Conservation (phyloP, 495 filamentous ascomycete species). For the Achaetomiella virescens region DNA sequence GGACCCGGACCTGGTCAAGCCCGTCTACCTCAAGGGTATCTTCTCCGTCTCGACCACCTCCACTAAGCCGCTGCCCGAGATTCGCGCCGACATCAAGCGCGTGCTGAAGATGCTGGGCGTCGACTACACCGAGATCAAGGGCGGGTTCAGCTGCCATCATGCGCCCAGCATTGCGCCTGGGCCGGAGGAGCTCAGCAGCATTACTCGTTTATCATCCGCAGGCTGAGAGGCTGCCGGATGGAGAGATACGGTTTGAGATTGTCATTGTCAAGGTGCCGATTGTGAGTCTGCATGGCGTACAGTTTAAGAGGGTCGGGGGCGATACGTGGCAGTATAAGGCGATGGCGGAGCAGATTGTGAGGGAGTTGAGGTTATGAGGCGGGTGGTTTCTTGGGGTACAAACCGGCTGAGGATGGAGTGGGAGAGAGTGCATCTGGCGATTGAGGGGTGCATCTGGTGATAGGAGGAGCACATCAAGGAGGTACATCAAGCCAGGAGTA, state of each 20-base stretch:
- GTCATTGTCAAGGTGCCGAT: conserved; percentile 96
- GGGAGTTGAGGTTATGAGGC: conserved; percentile 63
- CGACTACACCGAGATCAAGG: conserved; percentile 83
- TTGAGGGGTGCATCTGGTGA: no score
- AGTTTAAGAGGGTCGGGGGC: conserved; percentile 95
- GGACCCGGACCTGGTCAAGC: conserved; percentile 66
- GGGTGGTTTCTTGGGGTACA: no score
- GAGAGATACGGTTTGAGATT: conserved; percentile 83
- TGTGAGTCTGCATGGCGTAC: conserved; percentile 87
- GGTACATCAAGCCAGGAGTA: background rate
- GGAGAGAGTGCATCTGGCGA: no score
- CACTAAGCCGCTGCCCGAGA: conserved; percentile 76
- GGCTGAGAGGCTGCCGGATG: conserved; percentile 30
- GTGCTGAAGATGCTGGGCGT: conserved; percentile 85
- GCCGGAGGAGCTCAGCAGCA: conserved; percentile 44
- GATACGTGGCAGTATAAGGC: conserved; percentile 98
- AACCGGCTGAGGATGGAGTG: no score
- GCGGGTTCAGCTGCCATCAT: conserved; percentile 85
- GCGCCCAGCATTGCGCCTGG: conserved; percentile 66
- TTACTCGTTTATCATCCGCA: background rate
- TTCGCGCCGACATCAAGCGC: conserved; percentile 85
- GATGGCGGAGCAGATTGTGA: conserved; percentile 91
- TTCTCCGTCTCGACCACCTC: conserved; percentile 98
- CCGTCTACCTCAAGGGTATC: conserved; percentile 92
- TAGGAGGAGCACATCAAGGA: background rate